Conservation (phyloP, 1,139 yeast species). For the Kurtzmaniella quercitrusa region DNA sequence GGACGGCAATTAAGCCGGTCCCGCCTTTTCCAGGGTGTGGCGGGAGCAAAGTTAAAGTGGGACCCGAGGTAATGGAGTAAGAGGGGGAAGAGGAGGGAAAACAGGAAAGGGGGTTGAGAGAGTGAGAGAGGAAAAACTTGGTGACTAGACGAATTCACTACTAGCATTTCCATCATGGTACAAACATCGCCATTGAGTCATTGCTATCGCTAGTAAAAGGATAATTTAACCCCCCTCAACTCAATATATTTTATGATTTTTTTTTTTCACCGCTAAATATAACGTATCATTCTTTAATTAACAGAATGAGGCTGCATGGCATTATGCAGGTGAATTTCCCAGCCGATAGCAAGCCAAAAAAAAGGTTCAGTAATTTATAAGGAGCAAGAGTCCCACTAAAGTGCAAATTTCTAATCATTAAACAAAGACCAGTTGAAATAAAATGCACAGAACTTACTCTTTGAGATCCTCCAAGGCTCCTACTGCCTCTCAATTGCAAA, state of each 20-base stretch:
- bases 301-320: background rate
- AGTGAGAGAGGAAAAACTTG: too few relatives aligned
- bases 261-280: background rate
- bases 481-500: conserved; percentile 89
- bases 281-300: background rate
- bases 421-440: conserved; percentile 10
- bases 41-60: background rate
- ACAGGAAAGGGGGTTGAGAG: too few relatives aligned
- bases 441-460: conserved; percentile 97
- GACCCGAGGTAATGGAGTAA: too few relatives aligned
- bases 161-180: too few relatives aligned
- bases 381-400: background rate
- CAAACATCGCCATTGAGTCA: too few relatives aligned
- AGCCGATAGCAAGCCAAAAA: background rate
- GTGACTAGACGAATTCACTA: too few relatives aligned
- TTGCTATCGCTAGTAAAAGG: too few relatives aligned
- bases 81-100: too few relatives aligned
- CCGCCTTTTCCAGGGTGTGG: background rate
- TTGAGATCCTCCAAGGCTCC: conserved; percentile 95
- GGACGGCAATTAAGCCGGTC: background rate
- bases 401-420: background rate
- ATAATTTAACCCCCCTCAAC: too few relatives aligned
- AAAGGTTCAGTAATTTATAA: background rate
- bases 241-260: background rate
- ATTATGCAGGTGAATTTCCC: background rate